Evolutionary conservation across 163 green algal genomes (phyloP).

Genomic region (Picocystis sp.): DNA sequence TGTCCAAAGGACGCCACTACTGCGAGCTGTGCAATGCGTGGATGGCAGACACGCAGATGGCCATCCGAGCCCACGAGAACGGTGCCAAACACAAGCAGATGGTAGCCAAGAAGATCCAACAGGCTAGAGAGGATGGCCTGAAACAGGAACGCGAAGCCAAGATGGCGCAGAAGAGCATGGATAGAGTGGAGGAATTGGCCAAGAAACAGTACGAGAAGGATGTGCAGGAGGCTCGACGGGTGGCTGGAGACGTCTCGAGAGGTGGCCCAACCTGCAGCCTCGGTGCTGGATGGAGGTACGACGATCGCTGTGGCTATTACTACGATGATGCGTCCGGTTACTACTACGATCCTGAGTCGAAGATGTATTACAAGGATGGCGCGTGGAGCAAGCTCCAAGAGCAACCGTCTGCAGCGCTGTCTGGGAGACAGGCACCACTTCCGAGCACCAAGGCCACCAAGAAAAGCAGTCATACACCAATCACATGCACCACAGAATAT

Average conservation of each 20-base stretch:
- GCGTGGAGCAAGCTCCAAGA: no score
- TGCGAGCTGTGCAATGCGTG: conserved; percentile 40
- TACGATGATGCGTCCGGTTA: background rate
- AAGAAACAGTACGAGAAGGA: conserved; percentile 16
- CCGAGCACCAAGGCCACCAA: no score
- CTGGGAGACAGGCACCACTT: no score
- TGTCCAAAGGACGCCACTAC: conserved; percentile 39
- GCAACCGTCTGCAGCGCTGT: no score
- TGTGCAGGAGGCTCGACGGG: conserved; percentile 11
- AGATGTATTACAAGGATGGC: background rate
- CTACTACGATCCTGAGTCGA: background rate
- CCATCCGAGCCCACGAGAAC: conserved; percentile 30
- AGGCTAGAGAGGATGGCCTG: conserved; percentile 2
- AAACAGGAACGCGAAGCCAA: no score
- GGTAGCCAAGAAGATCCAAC: conserved; percentile 23
- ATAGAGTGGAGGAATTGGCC: conserved; percentile 19
- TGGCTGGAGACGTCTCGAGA: background rate
- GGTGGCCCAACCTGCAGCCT: no score
- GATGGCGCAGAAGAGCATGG: conserved; percentile 14
- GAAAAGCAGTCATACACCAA: no score
- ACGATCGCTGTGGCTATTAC: conserved; percentile 1
- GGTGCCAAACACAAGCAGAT: conserved; percentile 28
- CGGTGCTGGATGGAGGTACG: background rate
- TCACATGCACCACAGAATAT: no score
- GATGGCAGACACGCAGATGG: conserved; percentile 35